Evolutionary conservation across 2,329 filamentous ascomycete species (phyloP), one percentile per base, ranked within the genome.

Genomic region (Paramyrothecium roridum): DNA sequence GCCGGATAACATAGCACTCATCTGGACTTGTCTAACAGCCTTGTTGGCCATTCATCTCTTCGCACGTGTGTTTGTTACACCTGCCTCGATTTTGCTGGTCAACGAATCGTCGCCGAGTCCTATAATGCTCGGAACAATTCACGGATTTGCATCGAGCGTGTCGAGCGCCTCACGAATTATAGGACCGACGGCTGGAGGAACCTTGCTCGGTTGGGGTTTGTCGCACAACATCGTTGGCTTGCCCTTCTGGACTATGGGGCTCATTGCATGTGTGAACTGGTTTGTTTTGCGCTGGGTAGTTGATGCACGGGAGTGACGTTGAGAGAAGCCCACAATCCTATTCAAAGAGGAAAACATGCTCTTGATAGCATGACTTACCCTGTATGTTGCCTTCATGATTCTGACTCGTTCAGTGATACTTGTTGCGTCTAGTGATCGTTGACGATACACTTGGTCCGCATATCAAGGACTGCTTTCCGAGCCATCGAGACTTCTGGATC

Each of bases 1-100:
- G 7, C 59, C 61, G 2, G 53, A 54, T n/a, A 50, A 59, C 11
- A 23, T 50, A 11, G 51, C 22, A 1, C 47, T 62, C 3, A 26
- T 65, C 3, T 64, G 63, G 63, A 57, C 55, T 1, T 64, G 58
- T 22, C 48, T 60, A 12, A 45, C 58, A 19, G 54, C 21, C 2
- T 54, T 64, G 22, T 52, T 66, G 3, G 45, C 54, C 3, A 23
- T 63, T 52, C 59, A 65, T 3, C 59, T 66, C 21, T 40, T 65
- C 22, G 58, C 63, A 11, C 50, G 63, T 13, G 59, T 57, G 3
- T 66, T 66, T 50, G 58, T 64, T 34, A 61, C 52, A 21, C 64
- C 63, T 19, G 64, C 63, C 11, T 61, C 64, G 1, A 59, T 65
- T 10, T 59, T 67, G 54, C 45, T 66, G 22, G 61, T 66, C 40